Evolutionary conservation across 768 basidiomycete genomes (phyloP).

Genomic region (Tricholoma hemisulphureum): DNA sequence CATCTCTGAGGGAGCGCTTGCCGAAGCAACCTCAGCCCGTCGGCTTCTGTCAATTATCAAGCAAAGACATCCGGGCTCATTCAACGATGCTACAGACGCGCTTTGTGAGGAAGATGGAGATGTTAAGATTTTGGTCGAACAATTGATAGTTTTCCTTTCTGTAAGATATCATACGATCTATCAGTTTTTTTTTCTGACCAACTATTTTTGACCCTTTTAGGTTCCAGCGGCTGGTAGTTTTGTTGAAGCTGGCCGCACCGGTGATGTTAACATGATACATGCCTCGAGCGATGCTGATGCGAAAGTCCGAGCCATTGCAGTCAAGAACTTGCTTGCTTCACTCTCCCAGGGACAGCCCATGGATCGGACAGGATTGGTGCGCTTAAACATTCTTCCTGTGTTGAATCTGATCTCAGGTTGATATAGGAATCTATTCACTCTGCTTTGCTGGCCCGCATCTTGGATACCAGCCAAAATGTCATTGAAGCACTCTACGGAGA

Average conservation of each 20-base stretch:
- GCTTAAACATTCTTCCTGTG: neutral
- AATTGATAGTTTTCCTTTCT: slow-evolving; percentile 58
- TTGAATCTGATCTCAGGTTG: slow-evolving; percentile 1
- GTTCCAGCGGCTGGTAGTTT: slow-evolving; percentile 4
- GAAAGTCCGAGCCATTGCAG: slow-evolving; percentile 56
- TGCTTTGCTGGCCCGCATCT: slow-evolving; percentile 65
- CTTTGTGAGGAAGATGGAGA: slow-evolving; percentile 35
- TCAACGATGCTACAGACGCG: slow-evolving; percentile 43
- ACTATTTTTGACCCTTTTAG: neutral
- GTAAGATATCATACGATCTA: slow-evolving; percentile 26
- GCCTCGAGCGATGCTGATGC: slow-evolving; percentile 63
- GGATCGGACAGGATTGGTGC: slow-evolving; percentile 43
- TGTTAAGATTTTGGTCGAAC: slow-evolving; percentile 45
- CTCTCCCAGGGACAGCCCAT: slow-evolving; percentile 32
- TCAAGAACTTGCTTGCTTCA: slow-evolving; percentile 49
- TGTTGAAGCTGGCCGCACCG: slow-evolving; percentile 7
- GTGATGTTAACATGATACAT: slow-evolving; percentile 43
- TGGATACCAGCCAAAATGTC: slow-evolving; percentile 61
- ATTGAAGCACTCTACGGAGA: slow-evolving; percentile 66
- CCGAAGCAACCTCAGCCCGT: slow-evolving; percentile 24
- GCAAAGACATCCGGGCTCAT: slow-evolving; percentile 58
- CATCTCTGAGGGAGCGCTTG: slow-evolving; percentile 23
- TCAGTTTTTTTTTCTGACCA: neutral
- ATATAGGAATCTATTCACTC: slow-evolving; percentile 55
- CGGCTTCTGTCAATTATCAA: slow-evolving; percentile 56